phyloP scores from a whole-genome alignment of 805 yeast species.

The Alloascoidea africana region DNA sequence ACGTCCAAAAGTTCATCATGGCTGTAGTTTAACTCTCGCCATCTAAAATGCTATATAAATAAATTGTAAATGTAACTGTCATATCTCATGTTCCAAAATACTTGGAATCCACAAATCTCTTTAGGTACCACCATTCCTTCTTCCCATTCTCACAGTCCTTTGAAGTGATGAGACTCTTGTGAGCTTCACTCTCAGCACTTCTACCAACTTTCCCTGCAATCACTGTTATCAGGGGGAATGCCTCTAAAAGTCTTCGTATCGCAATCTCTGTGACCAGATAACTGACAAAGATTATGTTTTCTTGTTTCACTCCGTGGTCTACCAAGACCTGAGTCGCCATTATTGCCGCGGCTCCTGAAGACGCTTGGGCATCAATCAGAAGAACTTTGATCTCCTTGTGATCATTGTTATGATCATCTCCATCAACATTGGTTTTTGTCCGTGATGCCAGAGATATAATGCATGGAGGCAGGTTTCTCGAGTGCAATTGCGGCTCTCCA shows the following conservation, averaged over 20 bases:
- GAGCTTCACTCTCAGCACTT: conserved; percentile 12
- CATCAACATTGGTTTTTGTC: conserved; percentile 10
- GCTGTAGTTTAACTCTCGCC: too few species aligned
- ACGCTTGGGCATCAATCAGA: conserved; percentile 74
- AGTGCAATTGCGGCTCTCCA: conserved; percentile 89
- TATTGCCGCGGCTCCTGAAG: conserved; percentile 85
- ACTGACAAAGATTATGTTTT: conserved; percentile 51
- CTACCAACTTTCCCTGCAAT: conserved; percentile 49
- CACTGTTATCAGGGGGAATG: conserved; percentile 54
- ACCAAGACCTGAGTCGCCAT: conserved; percentile 85
- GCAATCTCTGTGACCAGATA: conserved; percentile 74
- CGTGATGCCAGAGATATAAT: background rate
- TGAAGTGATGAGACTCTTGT: background rate
- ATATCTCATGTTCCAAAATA: conserved; percentile 57
- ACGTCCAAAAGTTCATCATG: too few species aligned
- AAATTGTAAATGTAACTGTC: too few species aligned
- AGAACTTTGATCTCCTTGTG: conserved; percentile 30
- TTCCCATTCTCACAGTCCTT: too few species aligned
- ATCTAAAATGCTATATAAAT: too few species aligned
- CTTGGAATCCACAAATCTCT: conserved; percentile 55
- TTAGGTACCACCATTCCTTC: conserved; percentile 31
- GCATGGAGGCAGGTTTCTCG: conserved; percentile 52
- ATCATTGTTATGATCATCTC: conserved; percentile 7
- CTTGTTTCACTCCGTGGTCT: conserved; percentile 58
- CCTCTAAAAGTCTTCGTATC: conserved; percentile 52